Percentiles rank a stretch among this genome's conserved stretches.
These are phyloP conservation scores for Fraxinus ornus DNA, from an alignment of 305 asterid species.

Conservation along the genomic window DNA sequence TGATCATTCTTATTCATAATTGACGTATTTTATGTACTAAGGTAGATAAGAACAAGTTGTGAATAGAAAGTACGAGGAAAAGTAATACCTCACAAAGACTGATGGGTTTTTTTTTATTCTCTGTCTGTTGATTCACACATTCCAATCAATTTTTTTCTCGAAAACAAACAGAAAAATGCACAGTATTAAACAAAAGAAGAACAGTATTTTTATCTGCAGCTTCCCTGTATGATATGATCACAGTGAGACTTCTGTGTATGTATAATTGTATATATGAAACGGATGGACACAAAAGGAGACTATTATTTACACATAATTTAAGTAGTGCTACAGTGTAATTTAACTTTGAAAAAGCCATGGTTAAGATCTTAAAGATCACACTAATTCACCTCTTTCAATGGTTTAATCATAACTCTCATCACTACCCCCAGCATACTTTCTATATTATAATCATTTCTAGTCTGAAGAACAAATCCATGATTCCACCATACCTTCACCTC, in stretches of 20 bases:
- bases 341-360: constrained; percentile 36
- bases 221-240: neutral
- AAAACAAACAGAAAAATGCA: constrained; percentile 13
- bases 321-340: constrained; percentile 23
- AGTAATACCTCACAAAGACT: neutral
- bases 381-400: constrained; percentile 29
- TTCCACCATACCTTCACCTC: constrained; percentile 66
- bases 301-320: constrained; percentile 63
- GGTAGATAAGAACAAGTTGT: neutral
- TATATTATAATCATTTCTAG: constrained; percentile 42
- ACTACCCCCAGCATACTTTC: constrained; percentile 33
- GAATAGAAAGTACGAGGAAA: constrained; percentile 41
- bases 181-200: neutral
- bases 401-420: constrained; percentile 39
- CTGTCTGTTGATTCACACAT: constrained; percentile 12
- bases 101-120: neutral
- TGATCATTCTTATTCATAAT: neutral
- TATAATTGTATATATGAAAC: neutral
- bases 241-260: neutral
- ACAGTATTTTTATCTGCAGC: neutral
- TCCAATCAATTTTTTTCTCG: constrained; percentile 7
- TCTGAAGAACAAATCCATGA: constrained; percentile 71
- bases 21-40: neutral
- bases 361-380: constrained; percentile 41
- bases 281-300: constrained; percentile 26